Conservation (phyloP, 2,329 filamentous ascomycete genomes). For the Apiospora marii region DNA sequence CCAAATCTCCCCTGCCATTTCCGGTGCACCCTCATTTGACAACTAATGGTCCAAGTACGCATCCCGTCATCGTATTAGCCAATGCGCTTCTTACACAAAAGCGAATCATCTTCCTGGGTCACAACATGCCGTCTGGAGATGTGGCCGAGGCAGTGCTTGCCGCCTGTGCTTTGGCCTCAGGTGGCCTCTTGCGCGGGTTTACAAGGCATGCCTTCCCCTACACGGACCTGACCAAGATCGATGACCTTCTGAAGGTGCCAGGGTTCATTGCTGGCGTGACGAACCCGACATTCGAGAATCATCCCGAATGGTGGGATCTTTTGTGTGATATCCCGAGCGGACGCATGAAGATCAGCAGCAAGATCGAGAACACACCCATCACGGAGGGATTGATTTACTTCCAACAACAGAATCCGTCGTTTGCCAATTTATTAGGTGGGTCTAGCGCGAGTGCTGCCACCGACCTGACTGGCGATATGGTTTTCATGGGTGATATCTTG, state of each 20-base stretch:
- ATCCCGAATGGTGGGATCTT: slow-evolving; percentile 98
- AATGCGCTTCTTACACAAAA: slow-evolving; percentile 97
- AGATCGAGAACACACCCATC: slow-evolving; percentile 79
- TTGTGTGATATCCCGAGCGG: slow-evolving; percentile 92
- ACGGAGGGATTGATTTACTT: slow-evolving; percentile 91
- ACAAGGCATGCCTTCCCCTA: slow-evolving; percentile 97
- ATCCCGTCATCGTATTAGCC: slow-evolving; percentile 92
- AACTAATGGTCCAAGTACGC: slow-evolving; percentile 86
- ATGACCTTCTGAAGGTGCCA: slow-evolving; percentile 93
- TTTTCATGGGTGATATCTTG: slow-evolving; percentile 88
- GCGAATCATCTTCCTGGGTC: slow-evolving; percentile 91
- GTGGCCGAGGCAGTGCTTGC: slow-evolving; percentile 97
- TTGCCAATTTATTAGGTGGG: slow-evolving; percentile 58
- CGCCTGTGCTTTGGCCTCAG: slow-evolving; percentile 93
- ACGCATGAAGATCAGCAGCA: slow-evolving; percentile 91
- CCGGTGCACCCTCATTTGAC: slow-evolving; percentile 89
- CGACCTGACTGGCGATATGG: slow-evolving; percentile 84
- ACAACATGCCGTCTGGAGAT: slow-evolving; percentile 93
- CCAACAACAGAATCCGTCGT: slow-evolving; percentile 76
- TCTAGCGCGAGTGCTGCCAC: slow-evolving; percentile 34
- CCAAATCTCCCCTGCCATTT: slow-evolving; percentile 86
- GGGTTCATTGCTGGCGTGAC: slow-evolving; percentile 98
- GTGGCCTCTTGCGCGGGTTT: slow-evolving; percentile 91
- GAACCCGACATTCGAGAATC: slow-evolving; percentile 93
- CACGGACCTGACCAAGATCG: slow-evolving; percentile 96